These are phyloP conservation scores for Cladophialophora psammophila DNA, from an alignment of 2,329 filamentous ascomycete genomes.

Conservation along the genomic window DNA sequence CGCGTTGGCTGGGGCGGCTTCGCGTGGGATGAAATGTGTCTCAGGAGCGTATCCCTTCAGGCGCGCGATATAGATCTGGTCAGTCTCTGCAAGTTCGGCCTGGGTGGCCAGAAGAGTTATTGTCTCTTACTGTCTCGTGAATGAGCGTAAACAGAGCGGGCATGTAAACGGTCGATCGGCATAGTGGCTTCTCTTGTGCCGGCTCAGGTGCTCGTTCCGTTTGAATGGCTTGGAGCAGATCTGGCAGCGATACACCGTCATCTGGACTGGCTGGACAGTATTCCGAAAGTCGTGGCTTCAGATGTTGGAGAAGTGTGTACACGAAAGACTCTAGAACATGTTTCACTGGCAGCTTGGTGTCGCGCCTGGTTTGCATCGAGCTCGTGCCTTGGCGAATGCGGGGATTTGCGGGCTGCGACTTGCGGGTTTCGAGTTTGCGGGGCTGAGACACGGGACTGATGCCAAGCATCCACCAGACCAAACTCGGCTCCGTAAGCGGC, in stretches of 20 bases:
- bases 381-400: not conserved
- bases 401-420: not conserved
- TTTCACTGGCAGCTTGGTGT: no score
- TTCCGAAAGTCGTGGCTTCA: no score
- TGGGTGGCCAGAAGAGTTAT: no score
- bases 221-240: conserved; percentile 16
- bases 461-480: no score
- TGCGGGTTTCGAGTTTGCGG: not conserved
- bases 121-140: conserved; percentile 13
- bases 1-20: conserved; percentile 1
- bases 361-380: not conserved
- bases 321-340: no score
- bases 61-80: not conserved
- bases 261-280: not conserved
- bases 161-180: conserved; percentile 18
- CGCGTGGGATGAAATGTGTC: conserved; percentile 17
- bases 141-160: conserved; percentile 15
- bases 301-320: no score
- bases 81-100: not conserved
- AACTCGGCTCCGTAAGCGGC: not conserved
- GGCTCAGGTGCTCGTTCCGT: conserved; percentile 14
- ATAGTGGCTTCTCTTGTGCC: conserved; percentile 13
- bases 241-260: not conserved
- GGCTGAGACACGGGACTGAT: no score
- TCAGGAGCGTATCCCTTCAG: conserved; percentile 8